These are phyloP conservation scores for Ophioceras dolichostomum DNA, from an alignment of 2,329 filamentous ascomycete species.

Conservation along the genomic window DNA sequence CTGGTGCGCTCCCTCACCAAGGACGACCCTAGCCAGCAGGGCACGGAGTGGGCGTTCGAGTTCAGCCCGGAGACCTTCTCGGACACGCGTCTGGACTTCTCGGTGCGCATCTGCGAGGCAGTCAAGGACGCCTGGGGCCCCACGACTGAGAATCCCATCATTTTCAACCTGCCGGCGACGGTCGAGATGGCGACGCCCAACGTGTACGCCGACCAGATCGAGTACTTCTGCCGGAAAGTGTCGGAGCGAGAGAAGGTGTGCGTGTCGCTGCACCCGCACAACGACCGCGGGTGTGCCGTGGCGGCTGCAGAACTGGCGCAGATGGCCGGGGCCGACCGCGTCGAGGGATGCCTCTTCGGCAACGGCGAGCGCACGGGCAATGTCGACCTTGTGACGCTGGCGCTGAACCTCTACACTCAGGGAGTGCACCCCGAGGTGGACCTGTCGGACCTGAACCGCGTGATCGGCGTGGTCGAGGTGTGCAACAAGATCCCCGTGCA, in stretches of 20 bases:
- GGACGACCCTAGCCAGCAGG: conserved; percentile 45
- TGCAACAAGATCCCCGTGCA: conserved; percentile 94
- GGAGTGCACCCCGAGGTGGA: conserved; percentile 76
- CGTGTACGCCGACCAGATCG: conserved; percentile 90
- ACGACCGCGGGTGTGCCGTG: conserved; percentile 81
- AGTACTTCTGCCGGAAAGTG: conserved; percentile 86
- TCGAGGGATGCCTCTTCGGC: conserved; percentile 87
- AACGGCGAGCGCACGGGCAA: conserved; percentile 96
- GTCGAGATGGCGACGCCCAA: conserved; percentile 94
- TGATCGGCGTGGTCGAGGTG: conserved; percentile 83
- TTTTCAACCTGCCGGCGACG: conserved; percentile 94
- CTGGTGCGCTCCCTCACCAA: conserved; percentile 86
- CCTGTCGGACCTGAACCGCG: conserved; percentile 75
- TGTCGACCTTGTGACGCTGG: conserved; percentile 86
- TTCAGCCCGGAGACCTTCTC: conserved; percentile 87
- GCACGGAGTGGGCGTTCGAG: conserved; percentile 64
- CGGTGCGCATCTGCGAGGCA: conserved; percentile 73
- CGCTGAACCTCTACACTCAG: conserved; percentile 89
- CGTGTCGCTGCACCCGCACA: conserved; percentile 87
- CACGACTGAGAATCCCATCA: conserved; percentile 65
- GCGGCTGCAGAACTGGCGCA: conserved; percentile 86
- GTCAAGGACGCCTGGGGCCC: conserved; percentile 93
- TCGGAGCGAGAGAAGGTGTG: conserved; percentile 75
- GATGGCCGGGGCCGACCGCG: conserved; percentile 91
- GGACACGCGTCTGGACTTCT: conserved; percentile 76